Conservation (phyloP, 2,329 filamentous ascomycete genomes). For the Fusarium camptoceras region DNA sequence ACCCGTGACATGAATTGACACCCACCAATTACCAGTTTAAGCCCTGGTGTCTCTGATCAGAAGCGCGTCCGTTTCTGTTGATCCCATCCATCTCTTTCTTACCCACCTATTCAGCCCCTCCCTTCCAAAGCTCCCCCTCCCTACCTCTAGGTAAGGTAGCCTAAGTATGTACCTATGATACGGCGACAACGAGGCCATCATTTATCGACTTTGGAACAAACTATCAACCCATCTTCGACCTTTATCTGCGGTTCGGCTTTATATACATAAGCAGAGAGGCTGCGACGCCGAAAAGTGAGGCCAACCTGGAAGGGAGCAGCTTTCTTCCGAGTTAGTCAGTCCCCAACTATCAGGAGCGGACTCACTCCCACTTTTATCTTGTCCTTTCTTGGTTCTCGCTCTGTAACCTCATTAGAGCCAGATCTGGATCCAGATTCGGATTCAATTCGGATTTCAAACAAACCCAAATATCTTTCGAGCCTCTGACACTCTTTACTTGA, state of each 20-base stretch:
- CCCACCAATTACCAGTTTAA: constrained; percentile 2
- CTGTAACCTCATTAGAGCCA: not conserved
- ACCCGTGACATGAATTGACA: constrained; percentile 35
- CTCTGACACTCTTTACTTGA: constrained; percentile 1
- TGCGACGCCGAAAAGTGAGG: constrained; percentile 23
- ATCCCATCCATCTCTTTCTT: constrained; percentile 1
- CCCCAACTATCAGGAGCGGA: constrained; percentile 9
- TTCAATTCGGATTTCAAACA: not conserved
- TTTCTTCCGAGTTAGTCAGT: constrained; percentile 16
- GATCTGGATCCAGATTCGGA: not conserved
- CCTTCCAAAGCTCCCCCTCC: not conserved
- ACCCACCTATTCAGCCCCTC: constrained; percentile 20
- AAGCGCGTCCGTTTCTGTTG: constrained; percentile 16
- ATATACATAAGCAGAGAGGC: constrained; percentile 5
- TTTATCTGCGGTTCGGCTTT: not conserved
- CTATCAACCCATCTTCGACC: not conserved
- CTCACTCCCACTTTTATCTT: not conserved
- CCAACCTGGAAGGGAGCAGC: constrained; percentile 14
- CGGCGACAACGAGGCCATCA: constrained; percentile 18
- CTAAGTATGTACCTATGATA: not conserved
- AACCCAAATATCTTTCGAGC: not conserved
- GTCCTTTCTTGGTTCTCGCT: constrained; percentile 4
- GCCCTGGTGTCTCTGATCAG: constrained; percentile 10
- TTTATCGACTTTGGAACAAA: constrained; percentile 7
- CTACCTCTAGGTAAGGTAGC: not conserved